Evolutionary conservation across 2,329 filamentous ascomycete genomes (phyloP).

Genomic region (Pseudogymnoascus verrucosus): DNA sequence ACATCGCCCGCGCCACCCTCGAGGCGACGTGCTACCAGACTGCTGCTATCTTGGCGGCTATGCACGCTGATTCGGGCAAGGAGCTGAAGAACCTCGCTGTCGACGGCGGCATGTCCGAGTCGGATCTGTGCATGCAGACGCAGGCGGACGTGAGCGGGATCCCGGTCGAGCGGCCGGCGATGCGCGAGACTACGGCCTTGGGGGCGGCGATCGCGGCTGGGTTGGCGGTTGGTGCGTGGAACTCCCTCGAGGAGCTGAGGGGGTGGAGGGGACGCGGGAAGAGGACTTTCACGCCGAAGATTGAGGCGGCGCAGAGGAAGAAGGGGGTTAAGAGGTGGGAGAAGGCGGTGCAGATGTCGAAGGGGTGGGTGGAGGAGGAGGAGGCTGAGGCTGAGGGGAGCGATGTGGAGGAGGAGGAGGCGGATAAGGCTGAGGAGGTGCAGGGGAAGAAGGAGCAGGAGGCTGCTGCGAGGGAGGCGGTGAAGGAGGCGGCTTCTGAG

Average conservation of each 20-base stretch:
- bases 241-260: slow-evolving; percentile 62
- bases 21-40: slow-evolving; percentile 70
- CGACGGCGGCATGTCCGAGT: slow-evolving; percentile 67
- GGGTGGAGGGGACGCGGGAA: slow-evolving; percentile 63
- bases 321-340: slow-evolving; percentile 65
- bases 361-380: slow-evolving; percentile 48
- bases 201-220: slow-evolving; percentile 77
- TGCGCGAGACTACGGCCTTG: slow-evolving; percentile 77
- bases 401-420: background rate
- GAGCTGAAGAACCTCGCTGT: slow-evolving; percentile 56
- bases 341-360: slow-evolving; percentile 71
- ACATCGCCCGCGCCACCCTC: slow-evolving; percentile 63
- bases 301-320: slow-evolving; percentile 49
- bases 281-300: slow-evolving; percentile 59
- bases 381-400: background rate
- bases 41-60: slow-evolving; percentile 64
- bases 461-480: background rate
- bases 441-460: background rate
- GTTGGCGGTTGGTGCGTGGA: slow-evolving; percentile 69
- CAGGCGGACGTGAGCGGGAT: slow-evolving; percentile 77
- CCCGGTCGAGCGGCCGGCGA: slow-evolving; percentile 66
- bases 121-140: slow-evolving; percentile 66
- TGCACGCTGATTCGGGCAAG: slow-evolving; percentile 63
- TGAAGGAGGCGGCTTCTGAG: background rate
- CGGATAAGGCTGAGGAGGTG: background rate